Percentiles rank a stretch among this genome's conserved stretches.
Evolutionary conservation across 805 yeast species (phyloP).

Genomic region (Candida boleticola): DNA sequence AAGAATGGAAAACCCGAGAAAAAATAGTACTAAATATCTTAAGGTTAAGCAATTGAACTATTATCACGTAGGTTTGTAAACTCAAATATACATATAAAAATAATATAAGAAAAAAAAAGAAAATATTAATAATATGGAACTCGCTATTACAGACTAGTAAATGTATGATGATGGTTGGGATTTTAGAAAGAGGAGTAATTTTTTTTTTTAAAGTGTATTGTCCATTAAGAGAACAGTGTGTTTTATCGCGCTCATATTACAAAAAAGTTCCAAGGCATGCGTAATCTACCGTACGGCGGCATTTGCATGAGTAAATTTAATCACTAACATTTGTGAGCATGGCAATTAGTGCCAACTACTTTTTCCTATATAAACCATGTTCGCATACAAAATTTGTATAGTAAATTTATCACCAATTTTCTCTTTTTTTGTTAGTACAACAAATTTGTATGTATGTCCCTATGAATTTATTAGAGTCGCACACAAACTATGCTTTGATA

Average conservation of each 20-base stretch:
- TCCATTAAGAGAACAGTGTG: too few relatives aligned
- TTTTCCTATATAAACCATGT: slow-evolving; percentile 8
- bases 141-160: too few relatives aligned
- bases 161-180: too few relatives aligned
- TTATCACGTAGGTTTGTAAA: too few relatives aligned
- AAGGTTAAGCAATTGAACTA: too few relatives aligned
- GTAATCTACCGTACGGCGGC: slow-evolving; percentile 6
- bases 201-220: too few relatives aligned
- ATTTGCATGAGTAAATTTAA: slow-evolving; percentile 7
- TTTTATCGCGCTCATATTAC: too few relatives aligned
- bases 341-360: slow-evolving; percentile 9
- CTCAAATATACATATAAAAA: background rate
- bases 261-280: background rate
- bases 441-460: slow-evolving; percentile 7
- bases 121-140: slow-evolving; percentile 6
- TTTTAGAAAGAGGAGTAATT: background rate
- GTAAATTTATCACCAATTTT: slow-evolving; percentile 4
- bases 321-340: slow-evolving; percentile 15
- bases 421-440: slow-evolving; percentile 6
- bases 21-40: too few relatives aligned
- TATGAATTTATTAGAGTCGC: background rate
- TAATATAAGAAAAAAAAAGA: too few relatives aligned
- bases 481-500: background rate
- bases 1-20: too few relatives aligned
- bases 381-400: slow-evolving; percentile 6